Percentiles rank a stretch among this genome's conserved stretches.
phyloP scores from a whole-genome alignment of 169 alveolate genomes.

The Amoebophrya sp. region DNA sequence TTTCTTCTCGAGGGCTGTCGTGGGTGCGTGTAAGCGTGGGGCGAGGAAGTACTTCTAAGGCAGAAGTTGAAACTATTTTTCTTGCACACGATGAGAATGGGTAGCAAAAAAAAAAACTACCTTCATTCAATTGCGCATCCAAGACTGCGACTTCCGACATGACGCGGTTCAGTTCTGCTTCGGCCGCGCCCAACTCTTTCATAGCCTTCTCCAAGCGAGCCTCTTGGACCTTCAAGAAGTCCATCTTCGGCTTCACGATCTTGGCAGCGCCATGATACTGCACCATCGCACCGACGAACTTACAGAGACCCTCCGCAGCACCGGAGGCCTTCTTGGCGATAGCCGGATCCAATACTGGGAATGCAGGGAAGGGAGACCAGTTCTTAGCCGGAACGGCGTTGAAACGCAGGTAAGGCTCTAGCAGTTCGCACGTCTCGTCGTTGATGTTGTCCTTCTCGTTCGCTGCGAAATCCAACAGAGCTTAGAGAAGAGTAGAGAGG shows the following conservation, averaged over 20 bases:
- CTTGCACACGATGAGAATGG: too few species aligned
- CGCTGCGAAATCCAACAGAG: conserved; percentile 73
- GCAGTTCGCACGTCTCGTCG: conserved; percentile 90
- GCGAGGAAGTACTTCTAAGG: too few species aligned
- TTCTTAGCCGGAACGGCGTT: conserved; percentile 33
- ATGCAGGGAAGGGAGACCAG: conserved; percentile 33
- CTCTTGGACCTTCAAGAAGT: conserved; percentile 75
- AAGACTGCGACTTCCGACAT: conserved; percentile 29
- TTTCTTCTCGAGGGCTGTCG: background rate
- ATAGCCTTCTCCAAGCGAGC: conserved; percentile 61
- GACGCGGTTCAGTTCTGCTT: conserved; percentile 45
- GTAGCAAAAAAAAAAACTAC: too few species aligned
- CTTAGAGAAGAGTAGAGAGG: conserved; percentile 75
- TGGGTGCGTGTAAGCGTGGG: too few species aligned
- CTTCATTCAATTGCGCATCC: background rate
- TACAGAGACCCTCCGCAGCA: conserved; percentile 67
- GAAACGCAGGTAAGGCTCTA: conserved; percentile 78
- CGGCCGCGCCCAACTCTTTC: conserved; percentile 45
- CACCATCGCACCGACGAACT: conserved; percentile 82
- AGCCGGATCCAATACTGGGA: conserved; percentile 40
- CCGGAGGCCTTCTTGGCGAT: conserved; percentile 45
- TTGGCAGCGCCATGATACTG: conserved; percentile 84
- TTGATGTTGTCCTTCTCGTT: conserved; percentile 67
- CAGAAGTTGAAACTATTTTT: too few species aligned
- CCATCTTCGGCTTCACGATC: conserved; percentile 92